Base-by-base conservation (phyloP, 768 basidiomycete species). In the Hydnomerulius pinastri region DNA sequence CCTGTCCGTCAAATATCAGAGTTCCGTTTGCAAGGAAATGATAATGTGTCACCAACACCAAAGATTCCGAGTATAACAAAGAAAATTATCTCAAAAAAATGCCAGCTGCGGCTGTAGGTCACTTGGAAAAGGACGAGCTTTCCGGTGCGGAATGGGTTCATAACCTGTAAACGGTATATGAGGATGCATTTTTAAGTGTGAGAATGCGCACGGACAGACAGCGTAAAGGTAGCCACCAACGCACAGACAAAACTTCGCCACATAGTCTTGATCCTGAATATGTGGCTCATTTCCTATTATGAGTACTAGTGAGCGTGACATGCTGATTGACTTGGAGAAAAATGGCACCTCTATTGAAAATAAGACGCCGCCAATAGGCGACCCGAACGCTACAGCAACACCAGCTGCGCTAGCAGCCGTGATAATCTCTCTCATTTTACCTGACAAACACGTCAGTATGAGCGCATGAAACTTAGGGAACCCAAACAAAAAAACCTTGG, bases 211-310 rank as follows among this genome's bases (percentile, higher is more conserved):
- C 93, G 60, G 53, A 97, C 96, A 27, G 96, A 90, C 27, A 99
- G 75, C 1, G 96, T 96, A 59, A 98, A 90, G 1, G 96, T 98
- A 12, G 97, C 97, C 40, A 98, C 88, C 40, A 99, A 77, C 28
- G 97, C 97, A 68, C 97, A 98, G 65, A 98, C 87, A 69, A 98
- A 97, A 64, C 92, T 95, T 62, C 87, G 78, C 96, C 96, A 98
- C 93, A 98, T 97, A 4, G 96, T 98, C 69, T 92, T 88, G 71
- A 95, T 95, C 50, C 90, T 96, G 68, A 98, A 98, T 32, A 83
- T 87, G 67, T 93, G 90, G 69, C 92, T 96, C 97, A 99, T 99
- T 83, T 99, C 97, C 92, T 95, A 61, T 18, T 11, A 23, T 8
- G n/a, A 24, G 30, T 7, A 20, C 28, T 32, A 38, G 47, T 59